Conservation (phyloP, 2,329 filamentous ascomycete genomes). For the Verruconis gallopava region DNA sequence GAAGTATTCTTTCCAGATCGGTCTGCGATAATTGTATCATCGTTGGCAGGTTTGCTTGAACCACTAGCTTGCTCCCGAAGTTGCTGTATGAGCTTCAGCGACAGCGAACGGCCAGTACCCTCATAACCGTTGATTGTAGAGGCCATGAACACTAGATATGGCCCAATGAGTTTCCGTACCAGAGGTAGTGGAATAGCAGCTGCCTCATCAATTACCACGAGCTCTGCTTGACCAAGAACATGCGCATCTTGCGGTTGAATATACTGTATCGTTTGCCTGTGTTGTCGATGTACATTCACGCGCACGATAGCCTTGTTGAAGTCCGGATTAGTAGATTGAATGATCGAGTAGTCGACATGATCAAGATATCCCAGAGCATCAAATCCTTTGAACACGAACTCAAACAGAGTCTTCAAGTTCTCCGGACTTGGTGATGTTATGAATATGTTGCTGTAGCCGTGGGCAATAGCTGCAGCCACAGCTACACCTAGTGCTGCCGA, state of each 20-base stretch:
- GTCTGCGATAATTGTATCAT: constrained; percentile 56
- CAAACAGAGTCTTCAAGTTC: constrained; percentile 96
- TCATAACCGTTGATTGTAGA: constrained; percentile 99
- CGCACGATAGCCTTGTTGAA: constrained; percentile 98
- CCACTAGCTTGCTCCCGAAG: constrained; percentile 81
- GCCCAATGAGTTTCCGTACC: constrained; percentile 87
- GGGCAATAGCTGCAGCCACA: constrained; percentile 83
- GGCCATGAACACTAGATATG: constrained; percentile 97
- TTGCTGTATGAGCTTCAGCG: constrained; percentile 93
- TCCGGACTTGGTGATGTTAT: constrained; percentile 96
- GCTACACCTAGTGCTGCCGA: constrained; percentile 91
- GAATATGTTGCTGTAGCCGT: constrained; percentile 98
- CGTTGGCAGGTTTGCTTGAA: constrained; percentile 38
- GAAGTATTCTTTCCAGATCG: constrained; percentile 54
- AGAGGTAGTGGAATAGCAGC: constrained; percentile 89
- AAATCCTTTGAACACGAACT: constrained; percentile 97
- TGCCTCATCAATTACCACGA: constrained; percentile 93
- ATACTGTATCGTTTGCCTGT: constrained; percentile 96
- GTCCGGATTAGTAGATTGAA: constrained; percentile 94
- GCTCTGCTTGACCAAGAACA: constrained; percentile 84
- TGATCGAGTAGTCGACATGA: constrained; percentile 93
- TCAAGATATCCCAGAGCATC: constrained; percentile 89
- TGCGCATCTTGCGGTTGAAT: constrained; percentile 95
- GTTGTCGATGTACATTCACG: constrained; percentile 88
- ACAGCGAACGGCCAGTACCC: constrained; percentile 87